Base-by-base conservation (phyloP, 2,329 filamentous ascomycete genomes). In the Fusarium pseudonygamai region DNA sequence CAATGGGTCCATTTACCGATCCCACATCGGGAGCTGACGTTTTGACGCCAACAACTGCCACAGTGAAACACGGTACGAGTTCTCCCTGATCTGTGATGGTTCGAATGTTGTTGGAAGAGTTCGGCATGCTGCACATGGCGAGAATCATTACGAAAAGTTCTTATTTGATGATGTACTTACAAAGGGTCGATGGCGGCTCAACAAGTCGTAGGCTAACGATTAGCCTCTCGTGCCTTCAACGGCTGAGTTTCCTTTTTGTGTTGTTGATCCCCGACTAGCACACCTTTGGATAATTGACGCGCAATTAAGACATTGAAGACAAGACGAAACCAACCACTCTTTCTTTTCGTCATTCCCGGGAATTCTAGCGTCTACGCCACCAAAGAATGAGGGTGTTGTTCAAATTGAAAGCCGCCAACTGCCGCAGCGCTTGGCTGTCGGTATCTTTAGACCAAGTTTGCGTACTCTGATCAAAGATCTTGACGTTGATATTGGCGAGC, bases 321-420 rank as follows among this genome's bases (percentile, higher is more conserved):
- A 46, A 64, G 55, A 64, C 71, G 50, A 74, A 72, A 59, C 67
- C 64, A 61, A 46, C 58, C 58, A 40, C 49, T 63, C 47, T 52
- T 59, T 58, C 65, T 53, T 60, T 64, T 74, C 53, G 52, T 61
- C 53, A 70, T 61, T 53, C 47, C 49, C 39, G 52, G 57, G 34
- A 56, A 40, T 63, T 73, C 64, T 74, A 70, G 74, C 67, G 70
- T 70, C 52, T 32, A 57, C 70, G 74, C 74, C 70, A 66, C 66
- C 28, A 46, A n/a, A 40, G 42, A 53, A 58, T 56, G 49, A 63
- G 60, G 34, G 42, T 59, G 30, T 36, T 57, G 28, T 42, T 42
- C 36, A 57, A 47, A 45, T 45, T 36, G 40, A 52, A 57, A 55
- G 24, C 49, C 58, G 36, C 28, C 61, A 62, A 72, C 60, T 58